Evolutionary conservation across 2,329 filamentous ascomycete genomes (phyloP), one percentile per base, ranked within the genome.

Genomic region (Fusarium penzigii): DNA sequence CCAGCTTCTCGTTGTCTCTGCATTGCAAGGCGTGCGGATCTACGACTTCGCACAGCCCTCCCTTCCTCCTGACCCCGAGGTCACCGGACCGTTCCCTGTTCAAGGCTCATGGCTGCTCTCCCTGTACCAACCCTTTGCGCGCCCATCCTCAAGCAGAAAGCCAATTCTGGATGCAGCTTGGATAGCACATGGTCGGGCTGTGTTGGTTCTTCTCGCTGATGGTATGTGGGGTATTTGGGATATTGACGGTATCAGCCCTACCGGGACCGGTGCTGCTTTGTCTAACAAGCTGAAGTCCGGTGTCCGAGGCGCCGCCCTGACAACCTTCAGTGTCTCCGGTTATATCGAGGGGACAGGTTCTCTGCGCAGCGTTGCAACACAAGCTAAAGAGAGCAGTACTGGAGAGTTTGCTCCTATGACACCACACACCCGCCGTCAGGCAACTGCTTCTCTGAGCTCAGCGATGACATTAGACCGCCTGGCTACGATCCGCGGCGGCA

Each of bases 161-260:
- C 78, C 79, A 0, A 78, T 87, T n/a, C 67, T 87, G 13, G 83
- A 83, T 44, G 82, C 84, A 1, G 76, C 79, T 6, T 87, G 85
- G 85, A 78, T 87, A 44, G 74, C 78, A 2, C 78, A 80, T 52
- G 85, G 85, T 10, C 77, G 80, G 43, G 84, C 84, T 6, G 72
- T 87, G 29, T 70, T 87, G 39, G 75, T 76, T 1, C 72, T 87
- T 3, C 71, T 87, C 4, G 79, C 80, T 1, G 85, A 87, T 59
- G 85, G 84, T 7, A 83, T 84, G 65, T 87, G 85, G 85, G 85
- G 83, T 13, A 80, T 87, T 34, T 87, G 84, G 84, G 84, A 87
- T 60, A 76, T 87, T 42, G 82, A 86, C 55, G 81, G 83, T 8
- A 75, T 75, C 29, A 79, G 79, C 39, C 80, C 82, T 2, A 67